Evolutionary conservation across 2,329 filamentous ascomycete species (phyloP).

Genomic region (Monilinia laxa): DNA sequence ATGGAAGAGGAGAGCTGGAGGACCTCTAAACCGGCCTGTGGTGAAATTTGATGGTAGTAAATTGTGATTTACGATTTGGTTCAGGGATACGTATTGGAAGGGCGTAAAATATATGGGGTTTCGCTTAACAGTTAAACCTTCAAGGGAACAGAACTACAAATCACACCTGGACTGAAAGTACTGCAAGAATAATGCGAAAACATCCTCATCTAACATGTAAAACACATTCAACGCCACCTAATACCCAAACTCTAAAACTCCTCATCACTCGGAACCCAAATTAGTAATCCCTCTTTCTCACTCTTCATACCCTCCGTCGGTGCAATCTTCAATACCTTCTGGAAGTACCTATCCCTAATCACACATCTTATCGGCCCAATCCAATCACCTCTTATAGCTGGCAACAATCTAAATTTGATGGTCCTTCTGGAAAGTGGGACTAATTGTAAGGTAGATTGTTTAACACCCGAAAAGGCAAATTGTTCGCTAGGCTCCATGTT

Average conservation of each 20-base stretch:
- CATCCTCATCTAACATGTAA: constrained; percentile 2
- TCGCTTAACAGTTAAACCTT: too few species aligned
- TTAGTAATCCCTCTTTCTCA: constrained; percentile 61
- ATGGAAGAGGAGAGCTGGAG: constrained; percentile 45
- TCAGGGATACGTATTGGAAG: background rate
- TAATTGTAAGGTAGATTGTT: constrained; percentile 75
- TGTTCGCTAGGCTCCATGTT: constrained; percentile 89
- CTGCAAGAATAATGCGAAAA: background rate
- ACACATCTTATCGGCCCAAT: constrained; percentile 66
- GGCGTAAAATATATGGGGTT: too few species aligned
- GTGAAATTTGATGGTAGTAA: constrained; percentile 1
- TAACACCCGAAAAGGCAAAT: constrained; percentile 90
- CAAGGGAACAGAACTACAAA: background rate
- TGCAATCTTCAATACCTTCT: constrained; percentile 80
- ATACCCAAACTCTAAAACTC: constrained; percentile 18
- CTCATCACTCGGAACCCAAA: constrained; percentile 56
- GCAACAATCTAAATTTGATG: constrained; percentile 72
- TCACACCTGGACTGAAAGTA: background rate
- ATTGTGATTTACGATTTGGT: constrained; percentile 1
- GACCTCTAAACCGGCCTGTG: constrained; percentile 22
- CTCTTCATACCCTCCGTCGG: constrained; percentile 70
- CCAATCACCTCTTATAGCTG: constrained; percentile 65
- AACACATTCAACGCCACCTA: background rate
- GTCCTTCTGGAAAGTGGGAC: constrained; percentile 76
- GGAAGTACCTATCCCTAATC: constrained; percentile 88